Percentiles rank a stretch among this genome's conserved stretches.
Evolutionary conservation across 108 stramenopile species (phyloP).

Genomic region (Pelagomonas calceolata): DNA sequence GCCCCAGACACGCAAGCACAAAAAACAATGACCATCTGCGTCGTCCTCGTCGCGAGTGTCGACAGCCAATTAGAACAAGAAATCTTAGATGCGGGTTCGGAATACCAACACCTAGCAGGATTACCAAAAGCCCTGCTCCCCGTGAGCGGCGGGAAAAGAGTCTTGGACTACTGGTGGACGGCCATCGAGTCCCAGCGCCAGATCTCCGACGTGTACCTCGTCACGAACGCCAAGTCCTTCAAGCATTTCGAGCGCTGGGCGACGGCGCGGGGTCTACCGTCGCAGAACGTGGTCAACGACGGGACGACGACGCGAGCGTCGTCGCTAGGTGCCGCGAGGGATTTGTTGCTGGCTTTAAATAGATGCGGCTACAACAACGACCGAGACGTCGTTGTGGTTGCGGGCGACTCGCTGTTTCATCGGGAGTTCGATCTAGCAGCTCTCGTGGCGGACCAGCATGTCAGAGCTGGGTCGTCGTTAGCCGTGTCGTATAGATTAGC

Average conservation of each 20-base stretch:
- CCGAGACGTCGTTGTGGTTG: not conserved
- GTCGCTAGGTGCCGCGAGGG: constrained; percentile 6
- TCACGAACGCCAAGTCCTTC: constrained; percentile 9
- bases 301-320: not conserved
- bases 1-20: too few species aligned
- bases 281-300: constrained; percentile 13
- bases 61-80: not conserved
- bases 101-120: not conserved
- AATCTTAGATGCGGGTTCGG: not conserved
- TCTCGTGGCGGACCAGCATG: not conserved
- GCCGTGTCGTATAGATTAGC: constrained; percentile 4
- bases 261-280: constrained; percentile 3
- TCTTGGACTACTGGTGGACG: constrained; percentile 1
- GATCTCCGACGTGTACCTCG: constrained; percentile 9
- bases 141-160: not conserved
- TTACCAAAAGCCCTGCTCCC: not conserved
- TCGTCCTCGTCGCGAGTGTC: not conserved
- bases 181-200: constrained; percentile 6
- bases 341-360: not conserved
- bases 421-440: not conserved
- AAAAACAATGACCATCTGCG: not conserved
- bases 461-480: not conserved
- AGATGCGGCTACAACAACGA: not conserved
- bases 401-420: constrained; percentile 9
- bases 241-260: constrained; percentile 21